A percentile compares a stretch with the other conserved stretches of the same genome.
Conservation (phyloP, 352 stramenopile species). For the Sclerospora graminicola region DNA sequence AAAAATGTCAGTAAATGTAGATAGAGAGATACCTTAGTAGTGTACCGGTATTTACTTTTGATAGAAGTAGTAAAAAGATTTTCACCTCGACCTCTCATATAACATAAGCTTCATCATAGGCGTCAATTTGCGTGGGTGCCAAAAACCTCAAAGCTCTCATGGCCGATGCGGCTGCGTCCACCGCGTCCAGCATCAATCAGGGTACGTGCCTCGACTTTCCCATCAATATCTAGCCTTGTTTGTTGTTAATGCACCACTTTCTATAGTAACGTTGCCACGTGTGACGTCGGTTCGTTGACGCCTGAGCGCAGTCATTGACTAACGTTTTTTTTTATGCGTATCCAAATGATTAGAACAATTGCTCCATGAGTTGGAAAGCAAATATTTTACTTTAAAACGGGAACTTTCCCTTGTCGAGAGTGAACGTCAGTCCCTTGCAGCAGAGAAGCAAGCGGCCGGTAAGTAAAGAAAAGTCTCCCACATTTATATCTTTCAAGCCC, state of each 20-base stretch:
- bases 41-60: no score
- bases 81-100: no score
- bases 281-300: neutral
- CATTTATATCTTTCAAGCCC: neutral
- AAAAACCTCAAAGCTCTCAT: no score
- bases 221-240: neutral
- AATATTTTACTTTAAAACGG: slow-evolving; percentile 49
- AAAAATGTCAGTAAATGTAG: no score
- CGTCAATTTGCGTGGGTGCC: no score
- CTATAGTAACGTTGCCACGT: neutral
- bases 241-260: neutral
- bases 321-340: slow-evolving; percentile 4
- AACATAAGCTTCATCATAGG: no score
- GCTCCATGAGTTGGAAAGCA: slow-evolving; percentile 67
- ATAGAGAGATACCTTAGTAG: no score
- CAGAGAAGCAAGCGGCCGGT: slow-evolving; percentile 40
- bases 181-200: slow-evolving; percentile 36
- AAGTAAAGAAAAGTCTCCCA: slow-evolving; percentile 5
- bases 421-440: slow-evolving; percentile 36
- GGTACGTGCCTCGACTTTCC: slow-evolving; percentile 13
- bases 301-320: neutral
- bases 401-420: slow-evolving; percentile 47
- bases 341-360: slow-evolving; percentile 42
- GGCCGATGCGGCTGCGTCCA: slow-evolving; percentile 20
- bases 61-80: no score